phyloP scores from a whole-genome alignment of 768 basidiomycete species.

The Mycena floridula region DNA sequence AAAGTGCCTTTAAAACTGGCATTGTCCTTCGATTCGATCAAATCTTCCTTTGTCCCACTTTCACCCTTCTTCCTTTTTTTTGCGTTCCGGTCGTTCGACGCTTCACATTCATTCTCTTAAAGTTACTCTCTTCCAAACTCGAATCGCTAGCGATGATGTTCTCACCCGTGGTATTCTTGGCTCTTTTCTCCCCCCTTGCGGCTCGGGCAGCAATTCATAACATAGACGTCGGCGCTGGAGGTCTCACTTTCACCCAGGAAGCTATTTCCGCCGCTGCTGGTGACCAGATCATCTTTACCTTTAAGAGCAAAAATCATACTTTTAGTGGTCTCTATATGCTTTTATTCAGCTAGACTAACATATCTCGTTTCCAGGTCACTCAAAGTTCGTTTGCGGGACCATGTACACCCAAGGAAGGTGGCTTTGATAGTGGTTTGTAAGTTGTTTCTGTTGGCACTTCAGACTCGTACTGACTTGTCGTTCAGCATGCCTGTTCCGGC shows the following conservation, averaged over 20 bases:
- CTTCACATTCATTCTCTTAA: slow-evolving; percentile 4
- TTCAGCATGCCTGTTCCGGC: slow-evolving; percentile 46
- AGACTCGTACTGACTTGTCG: slow-evolving; percentile 5
- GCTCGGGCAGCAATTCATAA: slow-evolving; percentile 44
- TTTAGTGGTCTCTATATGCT: not conserved
- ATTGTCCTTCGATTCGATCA: slow-evolving; percentile 12
- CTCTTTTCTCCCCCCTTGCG: slow-evolving; percentile 44
- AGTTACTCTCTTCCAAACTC: slow-evolving; percentile 21
- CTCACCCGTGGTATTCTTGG: slow-evolving; percentile 34
- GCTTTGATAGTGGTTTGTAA: slow-evolving; percentile 54
- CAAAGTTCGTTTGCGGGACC: slow-evolving; percentile 47
- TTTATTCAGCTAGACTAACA: not conserved
- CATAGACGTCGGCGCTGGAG: slow-evolving; percentile 46
- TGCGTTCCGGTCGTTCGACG: slow-evolving; percentile 7
- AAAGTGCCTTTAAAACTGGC: slow-evolving; percentile 1
- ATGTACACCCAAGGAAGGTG: slow-evolving; percentile 46
- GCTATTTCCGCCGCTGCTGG: slow-evolving; percentile 50
- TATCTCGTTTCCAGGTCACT: slow-evolving; percentile 28
- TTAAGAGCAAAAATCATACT: slow-evolving; percentile 33
- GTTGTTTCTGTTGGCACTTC: slow-evolving; percentile 13
- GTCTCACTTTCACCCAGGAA: slow-evolving; percentile 41
- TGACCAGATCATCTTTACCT: slow-evolving; percentile 59
- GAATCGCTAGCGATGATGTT: slow-evolving; percentile 36
- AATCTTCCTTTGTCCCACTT: slow-evolving; percentile 13
- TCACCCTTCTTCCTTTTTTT: slow-evolving; percentile 7